Evolutionary conservation across 2,329 filamentous ascomycete species (phyloP).

Genomic region (Fusarium incarnatum): DNA sequence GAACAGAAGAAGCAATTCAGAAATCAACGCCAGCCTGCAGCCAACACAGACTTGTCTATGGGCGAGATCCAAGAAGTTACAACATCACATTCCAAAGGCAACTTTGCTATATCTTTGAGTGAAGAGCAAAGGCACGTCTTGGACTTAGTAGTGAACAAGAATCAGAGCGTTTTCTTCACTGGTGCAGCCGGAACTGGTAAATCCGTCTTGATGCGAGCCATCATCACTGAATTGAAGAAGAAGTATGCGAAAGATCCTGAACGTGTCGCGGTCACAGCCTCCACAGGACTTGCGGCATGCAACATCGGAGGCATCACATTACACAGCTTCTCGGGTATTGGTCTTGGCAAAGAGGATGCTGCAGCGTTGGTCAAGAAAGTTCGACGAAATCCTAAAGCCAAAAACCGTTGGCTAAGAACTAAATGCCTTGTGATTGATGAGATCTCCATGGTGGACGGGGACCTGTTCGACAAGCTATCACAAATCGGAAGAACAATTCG

Average conservation of each 20-base stretch:
- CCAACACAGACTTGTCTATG: conserved; percentile 47
- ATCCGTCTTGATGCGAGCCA: conserved; percentile 92
- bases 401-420: conserved; percentile 87
- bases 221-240: conserved; percentile 82
- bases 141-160: conserved; percentile 81
- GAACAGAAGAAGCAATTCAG: conserved; percentile 81
- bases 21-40: conserved; percentile 60
- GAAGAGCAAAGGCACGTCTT: conserved; percentile 88
- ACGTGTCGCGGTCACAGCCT: conserved; percentile 91
- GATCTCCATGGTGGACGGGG: conserved; percentile 98
- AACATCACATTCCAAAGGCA: conserved; percentile 48
- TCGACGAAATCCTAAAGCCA: conserved; percentile 86
- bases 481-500: conserved; percentile 85
- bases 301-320: conserved; percentile 96
- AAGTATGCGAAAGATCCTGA: conserved; percentile 84
- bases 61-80: conserved; percentile 57
- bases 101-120: conserved; percentile 76
- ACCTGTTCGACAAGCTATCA: conserved; percentile 95
- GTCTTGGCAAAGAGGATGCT: conserved; percentile 89
- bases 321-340: conserved; percentile 93
- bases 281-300: conserved; percentile 93
- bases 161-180: conserved; percentile 96
- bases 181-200: conserved; percentile 97
- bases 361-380: conserved; percentile 89
- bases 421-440: conserved; percentile 93